Percentiles rank a stretch among this genome's conserved stretches.
Evolutionary conservation across 768 basidiomycete genomes (phyloP).

Genomic region (Boletus eberwhitei): DNA sequence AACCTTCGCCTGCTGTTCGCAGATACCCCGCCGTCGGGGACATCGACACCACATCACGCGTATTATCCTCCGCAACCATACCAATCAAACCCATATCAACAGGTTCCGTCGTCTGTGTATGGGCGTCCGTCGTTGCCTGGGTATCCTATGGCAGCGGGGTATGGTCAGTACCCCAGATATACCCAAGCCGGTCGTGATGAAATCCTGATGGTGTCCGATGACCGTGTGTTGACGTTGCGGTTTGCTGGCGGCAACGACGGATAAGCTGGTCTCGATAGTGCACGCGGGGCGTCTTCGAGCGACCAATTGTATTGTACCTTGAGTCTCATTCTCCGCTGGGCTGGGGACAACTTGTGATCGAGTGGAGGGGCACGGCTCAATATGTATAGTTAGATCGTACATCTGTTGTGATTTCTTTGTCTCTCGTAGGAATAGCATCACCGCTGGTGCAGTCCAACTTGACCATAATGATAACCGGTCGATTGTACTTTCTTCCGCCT

Average conservation of each 20-base stretch:
- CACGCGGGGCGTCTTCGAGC: neutral
- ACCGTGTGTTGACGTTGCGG: constrained; percentile 72
- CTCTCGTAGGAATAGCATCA: constrained; percentile 5
- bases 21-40: constrained; percentile 85
- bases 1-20: constrained; percentile 90
- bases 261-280: constrained; percentile 4
- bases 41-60: constrained; percentile 46
- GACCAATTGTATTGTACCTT: constrained; percentile 6
- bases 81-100: constrained; percentile 32
- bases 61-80: constrained; percentile 33
- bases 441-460: neutral
- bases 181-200: constrained; percentile 68
- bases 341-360: constrained; percentile 6
- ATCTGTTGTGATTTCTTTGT: constrained; percentile 29
- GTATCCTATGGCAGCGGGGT: constrained; percentile 27
- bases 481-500: too few relatives aligned
- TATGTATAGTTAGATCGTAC: constrained; percentile 27
- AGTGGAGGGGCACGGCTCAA: constrained; percentile 1
- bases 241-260: constrained; percentile 35
- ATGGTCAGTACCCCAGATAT: constrained; percentile 43
- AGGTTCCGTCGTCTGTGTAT: constrained; percentile 24
- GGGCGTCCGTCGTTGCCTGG: constrained; percentile 26
- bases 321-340: constrained; percentile 16
- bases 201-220: constrained; percentile 88
- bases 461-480: too few relatives aligned